Percentiles rank a stretch among this genome's conserved stretches.
Evolutionary conservation across 352 stramenopile genomes (phyloP).

Genomic region (Phytopythium sindhum): DNA sequence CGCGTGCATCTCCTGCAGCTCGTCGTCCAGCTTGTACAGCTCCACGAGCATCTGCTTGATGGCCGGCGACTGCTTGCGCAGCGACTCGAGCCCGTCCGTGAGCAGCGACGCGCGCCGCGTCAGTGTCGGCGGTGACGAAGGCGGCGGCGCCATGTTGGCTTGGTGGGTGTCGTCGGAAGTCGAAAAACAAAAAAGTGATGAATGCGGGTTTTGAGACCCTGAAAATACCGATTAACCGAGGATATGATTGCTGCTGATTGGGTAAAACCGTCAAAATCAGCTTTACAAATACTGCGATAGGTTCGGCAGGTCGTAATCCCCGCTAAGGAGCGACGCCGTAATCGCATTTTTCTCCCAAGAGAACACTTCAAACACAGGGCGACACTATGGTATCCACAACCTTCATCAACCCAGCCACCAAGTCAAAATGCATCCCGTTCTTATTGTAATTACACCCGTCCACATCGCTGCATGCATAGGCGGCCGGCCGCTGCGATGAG

Average conservation of each 20-base stretch:
- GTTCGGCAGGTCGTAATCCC: no score
- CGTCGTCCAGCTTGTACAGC: slow-evolving; percentile 47
- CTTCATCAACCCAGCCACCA: no score
- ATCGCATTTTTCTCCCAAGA: no score
- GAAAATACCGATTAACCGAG: no score
- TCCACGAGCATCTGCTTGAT: slow-evolving; percentile 28
- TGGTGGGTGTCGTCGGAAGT: not conserved
- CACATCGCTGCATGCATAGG: not conserved
- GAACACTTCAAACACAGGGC: no score
- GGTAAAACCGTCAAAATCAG: no score
- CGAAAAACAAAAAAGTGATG: not conserved
- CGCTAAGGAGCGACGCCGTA: no score
- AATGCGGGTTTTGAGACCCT: no score
- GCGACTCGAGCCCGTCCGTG: slow-evolving; percentile 42
- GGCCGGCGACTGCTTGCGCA: slow-evolving; percentile 23
- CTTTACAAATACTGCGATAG: no score
- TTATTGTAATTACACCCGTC: not conserved
- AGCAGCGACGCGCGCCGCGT: slow-evolving; percentile 28
- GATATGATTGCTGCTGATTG: no score
- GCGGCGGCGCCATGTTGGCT: not conserved
- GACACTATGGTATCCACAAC: no score
- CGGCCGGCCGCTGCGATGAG: not conserved
- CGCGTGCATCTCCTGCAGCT: slow-evolving; percentile 51
- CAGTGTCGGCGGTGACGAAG: not conserved
- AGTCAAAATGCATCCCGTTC: not conserved